Percentiles rank a stretch among this genome's conserved stretches.
Conservation (phyloP, 495 filamentous ascomycete species). For the Hypoxylon subgilvum region DNA sequence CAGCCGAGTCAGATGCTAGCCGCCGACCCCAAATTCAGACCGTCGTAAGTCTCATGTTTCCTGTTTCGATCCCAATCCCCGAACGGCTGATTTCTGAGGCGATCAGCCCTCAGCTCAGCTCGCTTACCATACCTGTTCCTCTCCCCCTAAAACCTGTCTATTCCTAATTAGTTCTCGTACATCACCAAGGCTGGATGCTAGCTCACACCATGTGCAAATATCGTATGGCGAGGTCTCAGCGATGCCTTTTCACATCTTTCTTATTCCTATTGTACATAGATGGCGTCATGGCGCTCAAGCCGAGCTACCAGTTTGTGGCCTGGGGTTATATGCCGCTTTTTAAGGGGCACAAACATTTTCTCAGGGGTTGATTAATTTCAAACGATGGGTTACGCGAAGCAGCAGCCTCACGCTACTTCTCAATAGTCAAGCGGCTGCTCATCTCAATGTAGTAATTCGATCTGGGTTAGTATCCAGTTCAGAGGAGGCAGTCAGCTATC, state of each 20-base stretch:
- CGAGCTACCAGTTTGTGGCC: conserved; percentile 3
- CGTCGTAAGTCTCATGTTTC: conserved; percentile 38
- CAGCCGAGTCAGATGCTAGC: conserved; percentile 19
- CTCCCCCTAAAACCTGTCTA: not conserved
- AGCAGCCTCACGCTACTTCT: conserved; percentile 34
- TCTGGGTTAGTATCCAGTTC: not conserved
- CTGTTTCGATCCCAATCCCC: conserved; percentile 5
- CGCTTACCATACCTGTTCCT: conserved; percentile 1
- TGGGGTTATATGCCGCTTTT: conserved; percentile 13
- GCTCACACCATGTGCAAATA: not conserved
- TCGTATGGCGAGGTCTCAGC: too few species aligned
- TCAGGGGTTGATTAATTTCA: conserved; percentile 38
- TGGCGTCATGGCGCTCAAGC: conserved; percentile 14
- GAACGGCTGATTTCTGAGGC: not conserved
- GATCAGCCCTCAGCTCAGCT: conserved; percentile 20
- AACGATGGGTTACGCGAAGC: conserved; percentile 20
- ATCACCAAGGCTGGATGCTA: conserved; percentile 15
- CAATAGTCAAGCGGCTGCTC: conserved; percentile 32
- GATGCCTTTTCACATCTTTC: too few species aligned
- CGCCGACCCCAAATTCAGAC: conserved; percentile 30
- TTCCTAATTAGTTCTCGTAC: conserved; percentile 5
- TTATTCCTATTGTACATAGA: conserved; percentile 4
- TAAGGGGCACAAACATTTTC: conserved; percentile 20
- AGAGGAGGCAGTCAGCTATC: conserved; percentile 1
- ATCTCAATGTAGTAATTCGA: conserved; percentile 11